Evolutionary conservation across 345 rosid genomes (phyloP).

Genomic region (Murraya paniculata): DNA sequence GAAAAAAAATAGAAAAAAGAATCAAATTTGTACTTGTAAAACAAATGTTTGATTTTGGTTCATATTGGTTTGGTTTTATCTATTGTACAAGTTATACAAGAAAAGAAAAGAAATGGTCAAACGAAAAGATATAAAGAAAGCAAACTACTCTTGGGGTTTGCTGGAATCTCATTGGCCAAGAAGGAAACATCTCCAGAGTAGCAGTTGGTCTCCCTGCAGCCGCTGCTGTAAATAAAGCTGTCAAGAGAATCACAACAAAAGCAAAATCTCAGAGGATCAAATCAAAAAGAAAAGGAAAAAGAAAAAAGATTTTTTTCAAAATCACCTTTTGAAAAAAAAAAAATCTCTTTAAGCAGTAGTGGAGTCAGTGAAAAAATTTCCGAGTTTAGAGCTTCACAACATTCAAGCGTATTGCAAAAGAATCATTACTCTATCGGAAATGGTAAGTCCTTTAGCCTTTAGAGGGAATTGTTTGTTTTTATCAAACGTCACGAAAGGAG

Average conservation of each 20-base stretch:
- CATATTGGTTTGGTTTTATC: background rate
- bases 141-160: conserved; percentile 80
- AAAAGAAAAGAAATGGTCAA: conserved; percentile 48
- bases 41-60: background rate
- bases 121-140: conserved; percentile 23
- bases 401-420: conserved; percentile 48
- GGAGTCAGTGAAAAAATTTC: conserved; percentile 48
- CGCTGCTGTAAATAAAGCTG: conserved; percentile 74
- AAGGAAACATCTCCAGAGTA: conserved; percentile 99
- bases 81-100: background rate
- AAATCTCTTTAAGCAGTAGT: conserved; percentile 31
- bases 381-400: conserved; percentile 66
- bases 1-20: background rate
- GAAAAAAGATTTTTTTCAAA: too few species aligned
- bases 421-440: conserved; percentile 63
- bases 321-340: too few species aligned
- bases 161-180: conserved; percentile 98
- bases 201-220: conserved; percentile 74
- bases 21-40: background rate
- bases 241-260: conserved; percentile 41
- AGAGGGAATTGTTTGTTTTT: conserved; percentile 42
- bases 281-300: background rate
- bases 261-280: conserved; percentile 26
- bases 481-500: conserved; percentile 56
- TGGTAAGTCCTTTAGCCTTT: conserved; percentile 31